Conservation (phyloP, 129 eudicot genomes). For the Lactuca saligna region DNA sequence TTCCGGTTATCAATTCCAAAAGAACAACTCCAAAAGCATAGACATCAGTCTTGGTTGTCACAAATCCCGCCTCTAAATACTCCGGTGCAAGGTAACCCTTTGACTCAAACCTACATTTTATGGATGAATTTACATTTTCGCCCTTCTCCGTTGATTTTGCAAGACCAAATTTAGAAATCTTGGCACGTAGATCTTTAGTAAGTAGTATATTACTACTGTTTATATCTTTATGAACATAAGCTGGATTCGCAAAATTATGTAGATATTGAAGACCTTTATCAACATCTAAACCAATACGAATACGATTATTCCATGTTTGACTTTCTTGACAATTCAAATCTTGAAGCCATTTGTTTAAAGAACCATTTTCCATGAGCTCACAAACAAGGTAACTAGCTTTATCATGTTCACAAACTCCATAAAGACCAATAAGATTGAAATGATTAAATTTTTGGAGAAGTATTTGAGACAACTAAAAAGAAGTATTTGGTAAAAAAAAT, state of each 20-base stretch:
- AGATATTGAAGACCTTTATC: conserved; percentile 69
- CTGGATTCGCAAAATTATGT: conserved; percentile 68
- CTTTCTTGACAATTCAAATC: conserved; percentile 18
- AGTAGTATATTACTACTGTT: conserved; percentile 61
- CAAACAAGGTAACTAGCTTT: conserved; percentile 54
- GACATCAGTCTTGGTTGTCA: conserved; percentile 69
- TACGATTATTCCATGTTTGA: conserved; percentile 54
- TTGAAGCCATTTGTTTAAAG: conserved; percentile 53
- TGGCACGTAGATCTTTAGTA: conserved; percentile 50
- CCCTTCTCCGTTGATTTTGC: conserved; percentile 44
- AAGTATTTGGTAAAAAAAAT: too few relatives aligned
- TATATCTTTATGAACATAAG: conserved; percentile 68
- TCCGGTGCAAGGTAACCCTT: conserved; percentile 83
- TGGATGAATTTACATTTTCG: conserved; percentile 37
- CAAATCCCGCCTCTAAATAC: conserved; percentile 44
- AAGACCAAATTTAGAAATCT: conserved; percentile 62
- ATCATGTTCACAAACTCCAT: conserved; percentile 62
- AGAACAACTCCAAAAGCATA: conserved; percentile 85
- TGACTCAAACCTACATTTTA: conserved; percentile 36
- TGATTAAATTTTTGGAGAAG: conserved; percentile 57
- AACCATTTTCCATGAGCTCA: conserved; percentile 65
- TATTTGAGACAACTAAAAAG: too few relatives aligned
- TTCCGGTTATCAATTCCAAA: conserved; percentile 72
- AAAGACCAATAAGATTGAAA: conserved; percentile 62
- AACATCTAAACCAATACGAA: conserved; percentile 61